These are phyloP conservation scores for Boletellus deceptivus DNA, from an alignment of 1,284 basidiomycete species.

Conservation along the genomic window DNA sequence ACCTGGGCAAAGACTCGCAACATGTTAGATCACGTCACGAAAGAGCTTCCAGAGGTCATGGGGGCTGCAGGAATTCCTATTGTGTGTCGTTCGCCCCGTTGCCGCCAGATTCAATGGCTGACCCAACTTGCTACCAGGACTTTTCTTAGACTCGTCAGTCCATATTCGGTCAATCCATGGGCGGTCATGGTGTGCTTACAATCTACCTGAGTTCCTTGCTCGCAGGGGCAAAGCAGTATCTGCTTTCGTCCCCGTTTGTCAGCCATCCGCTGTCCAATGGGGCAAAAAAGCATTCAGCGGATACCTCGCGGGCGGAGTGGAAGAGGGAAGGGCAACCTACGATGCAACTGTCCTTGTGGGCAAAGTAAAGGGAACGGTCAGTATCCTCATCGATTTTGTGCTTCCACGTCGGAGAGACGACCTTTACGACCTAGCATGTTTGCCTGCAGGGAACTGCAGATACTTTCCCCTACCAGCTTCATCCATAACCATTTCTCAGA, in stretches of 20 bases:
- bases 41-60: slow-evolving; percentile 81
- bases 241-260: slow-evolving; percentile 90
- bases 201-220: slow-evolving; percentile 76
- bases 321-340: slow-evolving; percentile 73
- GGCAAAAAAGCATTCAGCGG: slow-evolving; percentile 90
- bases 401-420: neutral
- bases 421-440: neutral
- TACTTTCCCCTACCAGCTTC: slow-evolving; percentile 86
- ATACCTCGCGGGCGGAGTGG: slow-evolving; percentile 79
- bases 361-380: slow-evolving; percentile 62
- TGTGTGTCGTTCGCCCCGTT: slow-evolving; percentile 39
- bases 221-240: slow-evolving; percentile 69
- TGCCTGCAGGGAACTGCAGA: slow-evolving; percentile 73
- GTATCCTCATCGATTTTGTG: slow-evolving; percentile 70
- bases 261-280: slow-evolving; percentile 88
- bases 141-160: slow-evolving; percentile 68
- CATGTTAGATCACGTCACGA: slow-evolving; percentile 82
- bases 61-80: slow-evolving; percentile 65
- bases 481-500: slow-evolving; percentile 85
- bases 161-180: slow-evolving; percentile 85
- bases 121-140: slow-evolving; percentile 45
- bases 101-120: neutral
- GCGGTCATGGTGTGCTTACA: slow-evolving; percentile 93
- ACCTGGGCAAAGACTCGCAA: slow-evolving; percentile 87
- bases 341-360: slow-evolving; percentile 86